Percentiles rank a stretch among this genome's conserved stretches.
These are phyloP conservation scores for Kazachstania psychrophila DNA, from an alignment of 805 yeast genomes.

Conservation along the genomic window DNA sequence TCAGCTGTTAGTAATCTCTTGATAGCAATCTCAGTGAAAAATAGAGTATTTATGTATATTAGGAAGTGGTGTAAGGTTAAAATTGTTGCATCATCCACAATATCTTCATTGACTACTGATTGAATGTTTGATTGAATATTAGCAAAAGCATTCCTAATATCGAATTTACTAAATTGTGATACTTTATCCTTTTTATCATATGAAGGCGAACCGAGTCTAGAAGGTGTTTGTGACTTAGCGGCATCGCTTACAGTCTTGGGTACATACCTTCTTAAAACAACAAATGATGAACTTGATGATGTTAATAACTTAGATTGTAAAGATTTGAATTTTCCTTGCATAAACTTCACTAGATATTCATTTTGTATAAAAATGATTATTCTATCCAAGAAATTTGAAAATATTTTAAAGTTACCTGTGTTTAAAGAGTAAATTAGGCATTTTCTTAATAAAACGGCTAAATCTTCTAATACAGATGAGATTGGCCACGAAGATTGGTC, in stretches of 20 bases:
- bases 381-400: slow-evolving; percentile 23
- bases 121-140: slow-evolving; percentile 31
- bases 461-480: slow-evolving; percentile 80
- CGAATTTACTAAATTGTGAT: slow-evolving; percentile 23
- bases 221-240: slow-evolving; percentile 1
- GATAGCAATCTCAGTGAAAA: slow-evolving; percentile 52
- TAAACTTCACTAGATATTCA: slow-evolving; percentile 24
- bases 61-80: slow-evolving; percentile 49
- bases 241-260: slow-evolving; percentile 10
- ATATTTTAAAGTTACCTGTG: slow-evolving; percentile 46
- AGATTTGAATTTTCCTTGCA: slow-evolving; percentile 21
- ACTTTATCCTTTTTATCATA: slow-evolving; percentile 13
- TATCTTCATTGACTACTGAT: slow-evolving; percentile 27
- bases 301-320: slow-evolving; percentile 19
- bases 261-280: slow-evolving; percentile 17
- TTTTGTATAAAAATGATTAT: slow-evolving; percentile 24
- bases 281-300: slow-evolving; percentile 1
- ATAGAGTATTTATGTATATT: slow-evolving; percentile 63
- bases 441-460: slow-evolving; percentile 62
- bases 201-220: slow-evolving; percentile 8
- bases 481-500: slow-evolving; percentile 41
- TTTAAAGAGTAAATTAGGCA: slow-evolving; percentile 57
- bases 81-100: slow-evolving; percentile 19
- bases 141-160: slow-evolving; percentile 31
- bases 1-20: slow-evolving; percentile 37